These are phyloP conservation scores for Dictyostelium discoideum DNA, from an alignment of 78 protist genomes.

Conservation along the genomic window DNA sequence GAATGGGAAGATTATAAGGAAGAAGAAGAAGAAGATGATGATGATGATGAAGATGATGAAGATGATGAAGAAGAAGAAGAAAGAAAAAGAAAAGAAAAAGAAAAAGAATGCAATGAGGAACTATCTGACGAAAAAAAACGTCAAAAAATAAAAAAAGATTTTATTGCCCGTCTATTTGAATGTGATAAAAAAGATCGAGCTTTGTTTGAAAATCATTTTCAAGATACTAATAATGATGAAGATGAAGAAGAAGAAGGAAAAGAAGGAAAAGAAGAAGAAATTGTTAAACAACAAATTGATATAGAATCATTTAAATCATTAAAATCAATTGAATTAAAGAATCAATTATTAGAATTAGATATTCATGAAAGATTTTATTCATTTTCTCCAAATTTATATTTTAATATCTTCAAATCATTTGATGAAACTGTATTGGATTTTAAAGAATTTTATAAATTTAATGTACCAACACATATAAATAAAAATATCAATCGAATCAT, in stretches of 20 bases:
- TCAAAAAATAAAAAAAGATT: too few relatives aligned
- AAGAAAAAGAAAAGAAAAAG: too few relatives aligned
- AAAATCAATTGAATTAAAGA: neutral
- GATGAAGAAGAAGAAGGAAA: neutral
- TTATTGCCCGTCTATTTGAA: too few relatives aligned
- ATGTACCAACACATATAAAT: neutral
- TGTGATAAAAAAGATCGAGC: too few relatives aligned
- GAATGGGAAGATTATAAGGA: too few relatives aligned
- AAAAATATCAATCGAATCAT: neutral
- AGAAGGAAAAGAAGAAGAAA: neutral
- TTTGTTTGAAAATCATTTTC: too few relatives aligned
- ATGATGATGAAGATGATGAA: too few relatives aligned
- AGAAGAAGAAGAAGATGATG: neutral
- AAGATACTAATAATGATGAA: neutral
- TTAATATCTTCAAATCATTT: neutral
- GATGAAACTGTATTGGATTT: neutral
- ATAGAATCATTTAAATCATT: neutral
- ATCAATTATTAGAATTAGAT: neutral
- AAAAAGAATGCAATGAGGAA: too few relatives aligned
- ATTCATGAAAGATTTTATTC: neutral
- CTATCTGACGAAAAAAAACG: too few relatives aligned
- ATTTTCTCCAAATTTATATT: neutral
- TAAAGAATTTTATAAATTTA: neutral
- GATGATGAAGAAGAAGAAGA: too few relatives aligned
- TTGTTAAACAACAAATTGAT: neutral